A percentile compares a stretch with the other conserved stretches of the same genome.
phyloP scores from a whole-genome alignment of 2,329 filamentous ascomycete genomes.

The Ilyonectria sp. region DNA sequence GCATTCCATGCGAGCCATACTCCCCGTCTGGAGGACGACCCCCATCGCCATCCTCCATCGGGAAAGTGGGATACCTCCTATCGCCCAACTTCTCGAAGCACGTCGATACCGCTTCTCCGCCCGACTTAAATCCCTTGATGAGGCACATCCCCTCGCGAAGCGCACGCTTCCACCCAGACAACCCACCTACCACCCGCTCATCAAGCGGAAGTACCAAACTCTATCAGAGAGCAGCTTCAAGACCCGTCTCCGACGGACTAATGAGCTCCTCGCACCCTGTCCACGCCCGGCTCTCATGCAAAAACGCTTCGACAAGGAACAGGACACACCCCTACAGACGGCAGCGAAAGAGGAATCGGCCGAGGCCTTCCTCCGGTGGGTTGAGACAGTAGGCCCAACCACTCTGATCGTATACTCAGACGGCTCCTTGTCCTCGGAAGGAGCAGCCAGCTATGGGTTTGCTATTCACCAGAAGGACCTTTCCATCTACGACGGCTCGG shows the following conservation, averaged over 20 bases:
- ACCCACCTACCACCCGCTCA: constrained; percentile 15
- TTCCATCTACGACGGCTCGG: constrained; percentile 14
- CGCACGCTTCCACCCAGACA: constrained; percentile 12
- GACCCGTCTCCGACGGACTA: constrained; percentile 23
- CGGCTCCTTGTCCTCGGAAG: constrained; percentile 22
- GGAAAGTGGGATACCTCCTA: too few relatives aligned
- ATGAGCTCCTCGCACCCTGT: constrained; percentile 23
- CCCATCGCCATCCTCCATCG: too few relatives aligned
- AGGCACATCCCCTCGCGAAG: constrained; percentile 34
- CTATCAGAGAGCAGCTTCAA: constrained; percentile 9
- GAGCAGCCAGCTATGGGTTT: background rate
- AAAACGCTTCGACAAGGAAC: background rate
- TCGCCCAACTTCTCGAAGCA: too few relatives aligned
- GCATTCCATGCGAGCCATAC: constrained; percentile 23
- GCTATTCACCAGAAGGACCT: constrained; percentile 22
- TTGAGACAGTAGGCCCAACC: constrained; percentile 9
- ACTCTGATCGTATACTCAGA: constrained; percentile 34
- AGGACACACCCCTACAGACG: constrained; percentile 19
- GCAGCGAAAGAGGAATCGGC: constrained; percentile 32
- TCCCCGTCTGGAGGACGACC: too few relatives aligned
- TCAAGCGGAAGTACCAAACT: constrained; percentile 28
- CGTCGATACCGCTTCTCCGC: too few relatives aligned
- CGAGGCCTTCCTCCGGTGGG: constrained; percentile 27
- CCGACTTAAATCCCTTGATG: too few relatives aligned
- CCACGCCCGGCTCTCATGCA: constrained; percentile 11